A percentile compares a stretch with the other conserved stretches of the same genome.
Conservation (phyloP, 352 stramenopile species). For the Phytopythium montanum region DNA sequence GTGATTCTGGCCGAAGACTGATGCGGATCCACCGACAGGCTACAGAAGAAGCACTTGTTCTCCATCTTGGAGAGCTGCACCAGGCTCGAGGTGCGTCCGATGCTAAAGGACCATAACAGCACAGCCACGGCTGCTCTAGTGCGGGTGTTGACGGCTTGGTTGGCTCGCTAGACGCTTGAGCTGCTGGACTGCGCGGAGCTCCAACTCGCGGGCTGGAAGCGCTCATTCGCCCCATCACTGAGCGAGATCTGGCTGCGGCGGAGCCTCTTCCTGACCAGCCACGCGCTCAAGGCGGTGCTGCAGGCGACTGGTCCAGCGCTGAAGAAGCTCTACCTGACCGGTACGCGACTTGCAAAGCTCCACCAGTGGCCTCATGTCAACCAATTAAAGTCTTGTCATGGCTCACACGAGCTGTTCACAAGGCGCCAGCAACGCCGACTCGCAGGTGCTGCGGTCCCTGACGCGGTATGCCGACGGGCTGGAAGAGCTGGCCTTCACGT, state of each 20-base stretch:
- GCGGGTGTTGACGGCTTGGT: neutral
- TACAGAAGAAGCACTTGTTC: slow-evolving; percentile 53
- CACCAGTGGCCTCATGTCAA: no score
- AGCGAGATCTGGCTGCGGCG: slow-evolving; percentile 42
- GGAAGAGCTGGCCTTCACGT: slow-evolving; percentile 53
- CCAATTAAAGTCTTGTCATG: no score
- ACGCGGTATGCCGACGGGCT: slow-evolving; percentile 24
- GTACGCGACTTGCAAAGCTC: slow-evolving; percentile 14
- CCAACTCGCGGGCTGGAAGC: slow-evolving; percentile 39
- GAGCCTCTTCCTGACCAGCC: slow-evolving; percentile 46
- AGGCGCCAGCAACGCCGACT: slow-evolving; percentile 44
- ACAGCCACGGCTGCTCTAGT: no score
- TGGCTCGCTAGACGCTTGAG: slow-evolving; percentile 44
- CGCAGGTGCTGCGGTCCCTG: slow-evolving; percentile 34
- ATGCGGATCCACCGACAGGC: slow-evolving; percentile 10
- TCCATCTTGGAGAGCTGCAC: slow-evolving; percentile 31
- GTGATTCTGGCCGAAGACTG: neutral
- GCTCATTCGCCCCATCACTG: slow-evolving; percentile 16
- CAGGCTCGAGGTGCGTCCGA: slow-evolving; percentile 23
- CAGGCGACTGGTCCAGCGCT: slow-evolving; percentile 29
- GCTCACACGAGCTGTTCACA: neutral
- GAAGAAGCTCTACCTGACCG: slow-evolving; percentile 38
- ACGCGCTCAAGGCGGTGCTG: slow-evolving; percentile 34
- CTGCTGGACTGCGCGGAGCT: slow-evolving; percentile 53
- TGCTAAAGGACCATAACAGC: no score